Conservation (phyloP, 345 rosid species). For the Firmiana major region DNA sequence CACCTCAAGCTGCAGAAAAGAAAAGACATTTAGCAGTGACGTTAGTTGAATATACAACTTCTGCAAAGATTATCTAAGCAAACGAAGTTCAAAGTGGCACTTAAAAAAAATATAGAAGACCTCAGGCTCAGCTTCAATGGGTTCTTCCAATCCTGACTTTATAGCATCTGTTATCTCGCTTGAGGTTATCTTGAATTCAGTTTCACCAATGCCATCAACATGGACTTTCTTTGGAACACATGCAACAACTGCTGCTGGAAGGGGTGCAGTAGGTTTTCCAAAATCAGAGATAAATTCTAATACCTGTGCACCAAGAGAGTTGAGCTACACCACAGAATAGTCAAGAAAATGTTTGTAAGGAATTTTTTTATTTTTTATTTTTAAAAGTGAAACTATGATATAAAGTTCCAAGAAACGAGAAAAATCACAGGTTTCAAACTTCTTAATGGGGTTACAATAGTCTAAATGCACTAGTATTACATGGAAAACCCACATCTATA, state of each 20-base stretch:
- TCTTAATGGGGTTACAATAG: slow-evolving; percentile 13
- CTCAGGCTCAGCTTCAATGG: slow-evolving; percentile 99
- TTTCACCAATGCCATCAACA: slow-evolving; percentile 75
- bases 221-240: slow-evolving; percentile 92
- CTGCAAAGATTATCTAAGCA: slow-evolving; percentile 11
- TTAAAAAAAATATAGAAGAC: slow-evolving; percentile 33
- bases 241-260: slow-evolving; percentile 97
- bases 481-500: neutral
- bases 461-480: slow-evolving; percentile 1
- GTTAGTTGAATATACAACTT: neutral
- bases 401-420: neutral
- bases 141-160: slow-evolving; percentile 68
- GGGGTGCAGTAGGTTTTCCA: slow-evolving; percentile 86
- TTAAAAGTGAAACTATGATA: neutral
- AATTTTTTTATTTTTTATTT: neutral
- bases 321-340: slow-evolving; percentile 51
- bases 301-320: slow-evolving; percentile 84
- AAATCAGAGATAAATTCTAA: slow-evolving; percentile 89
- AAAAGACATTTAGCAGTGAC: slow-evolving; percentile 19
- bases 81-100: neutral
- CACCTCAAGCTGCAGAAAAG: slow-evolving; percentile 82
- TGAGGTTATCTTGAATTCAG: slow-evolving; percentile 74
- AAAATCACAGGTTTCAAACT: neutral
- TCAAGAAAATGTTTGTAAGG: slow-evolving; percentile 6
- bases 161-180: slow-evolving; percentile 70